These are phyloP conservation scores for Chaetoceros tenuissimus DNA, from an alignment of 108 stramenopile species.

Conservation along the genomic window DNA sequence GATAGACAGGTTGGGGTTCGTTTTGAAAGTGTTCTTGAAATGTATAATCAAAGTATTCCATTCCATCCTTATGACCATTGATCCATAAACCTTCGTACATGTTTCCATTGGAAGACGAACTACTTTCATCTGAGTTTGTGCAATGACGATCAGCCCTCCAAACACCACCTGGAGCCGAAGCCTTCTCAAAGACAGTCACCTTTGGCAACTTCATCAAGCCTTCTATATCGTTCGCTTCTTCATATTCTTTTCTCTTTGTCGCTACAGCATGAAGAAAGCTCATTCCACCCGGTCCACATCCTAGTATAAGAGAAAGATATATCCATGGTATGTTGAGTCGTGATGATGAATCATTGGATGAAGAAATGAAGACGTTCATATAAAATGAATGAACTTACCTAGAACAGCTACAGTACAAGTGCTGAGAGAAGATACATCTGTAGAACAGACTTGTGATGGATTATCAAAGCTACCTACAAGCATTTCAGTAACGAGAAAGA, in stretches of 20 bases:
- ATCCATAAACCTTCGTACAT: constrained; percentile 51
- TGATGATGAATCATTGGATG: too few species aligned
- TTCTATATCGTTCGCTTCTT: constrained; percentile 1
- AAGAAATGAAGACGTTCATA: too few species aligned
- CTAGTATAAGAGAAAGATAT: too few species aligned
- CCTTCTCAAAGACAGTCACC: constrained; percentile 20
- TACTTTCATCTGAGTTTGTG: not conserved
- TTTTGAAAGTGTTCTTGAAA: constrained; percentile 49
- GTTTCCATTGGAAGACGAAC: not conserved
- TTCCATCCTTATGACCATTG: constrained; percentile 33
- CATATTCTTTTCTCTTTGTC: constrained; percentile 8
- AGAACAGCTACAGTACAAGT: too few species aligned
- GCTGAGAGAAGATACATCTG: too few species aligned
- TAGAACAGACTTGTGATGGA: too few species aligned
- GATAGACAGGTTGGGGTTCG: constrained; percentile 20
- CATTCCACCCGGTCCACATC: constrained; percentile 49
- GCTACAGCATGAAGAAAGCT: constrained; percentile 45
- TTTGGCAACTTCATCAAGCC: constrained; percentile 6
- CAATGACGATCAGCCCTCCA: constrained; percentile 8
- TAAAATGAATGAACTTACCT: too few species aligned
- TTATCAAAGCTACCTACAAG: too few species aligned
- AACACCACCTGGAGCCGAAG: constrained; percentile 9
- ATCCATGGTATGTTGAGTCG: too few species aligned
- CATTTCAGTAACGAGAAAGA: too few species aligned
- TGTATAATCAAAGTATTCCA: constrained; percentile 57